Evolutionary conservation across 2,329 filamentous ascomycete species (phyloP).

Genomic region (Aureobasidium lini): DNA sequence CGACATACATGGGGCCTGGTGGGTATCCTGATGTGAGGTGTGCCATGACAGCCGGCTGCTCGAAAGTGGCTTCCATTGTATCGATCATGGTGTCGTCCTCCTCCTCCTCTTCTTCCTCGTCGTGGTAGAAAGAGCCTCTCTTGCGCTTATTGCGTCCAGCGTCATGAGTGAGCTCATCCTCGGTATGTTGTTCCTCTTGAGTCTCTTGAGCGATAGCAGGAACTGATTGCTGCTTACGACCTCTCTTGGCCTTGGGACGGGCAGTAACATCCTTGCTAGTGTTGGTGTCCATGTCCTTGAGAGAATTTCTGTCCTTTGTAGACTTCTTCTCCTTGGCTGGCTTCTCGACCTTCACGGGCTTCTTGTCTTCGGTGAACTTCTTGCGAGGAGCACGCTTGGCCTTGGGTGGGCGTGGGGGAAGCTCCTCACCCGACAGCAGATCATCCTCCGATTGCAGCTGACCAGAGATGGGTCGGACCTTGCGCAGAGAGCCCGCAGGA

Average conservation of each 20-base stretch:
- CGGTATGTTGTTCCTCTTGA: constrained; percentile 25
- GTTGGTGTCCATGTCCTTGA: constrained; percentile 25
- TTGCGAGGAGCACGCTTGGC: constrained; percentile 20
- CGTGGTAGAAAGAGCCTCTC: neutral
- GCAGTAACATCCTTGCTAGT: constrained; percentile 16
- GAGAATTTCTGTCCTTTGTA: constrained; percentile 15
- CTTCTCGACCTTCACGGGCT: constrained; percentile 6
- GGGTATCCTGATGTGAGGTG: constrained; percentile 17
- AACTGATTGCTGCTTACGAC: constrained; percentile 15
- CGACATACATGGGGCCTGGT: constrained; percentile 14
- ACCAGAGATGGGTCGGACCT: constrained; percentile 38
- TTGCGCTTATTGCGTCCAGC: neutral
- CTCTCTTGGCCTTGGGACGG: neutral
- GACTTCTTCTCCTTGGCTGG: constrained; percentile 21
- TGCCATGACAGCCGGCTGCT: constrained; percentile 18
- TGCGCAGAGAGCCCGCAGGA: constrained; percentile 33
- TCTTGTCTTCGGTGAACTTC: constrained; percentile 22
- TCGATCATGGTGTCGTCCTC: neutral
- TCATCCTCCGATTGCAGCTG: constrained; percentile 32
- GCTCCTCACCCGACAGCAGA: constrained; percentile 26
- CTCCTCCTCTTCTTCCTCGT: neutral
- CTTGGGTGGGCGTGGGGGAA: constrained; percentile 22
- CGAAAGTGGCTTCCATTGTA: constrained; percentile 23
- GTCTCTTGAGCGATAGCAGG: constrained; percentile 18
- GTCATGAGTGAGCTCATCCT: constrained; percentile 16